Conservation (phyloP, 148 eudicot species). For the Rhododendron vialii region DNA sequence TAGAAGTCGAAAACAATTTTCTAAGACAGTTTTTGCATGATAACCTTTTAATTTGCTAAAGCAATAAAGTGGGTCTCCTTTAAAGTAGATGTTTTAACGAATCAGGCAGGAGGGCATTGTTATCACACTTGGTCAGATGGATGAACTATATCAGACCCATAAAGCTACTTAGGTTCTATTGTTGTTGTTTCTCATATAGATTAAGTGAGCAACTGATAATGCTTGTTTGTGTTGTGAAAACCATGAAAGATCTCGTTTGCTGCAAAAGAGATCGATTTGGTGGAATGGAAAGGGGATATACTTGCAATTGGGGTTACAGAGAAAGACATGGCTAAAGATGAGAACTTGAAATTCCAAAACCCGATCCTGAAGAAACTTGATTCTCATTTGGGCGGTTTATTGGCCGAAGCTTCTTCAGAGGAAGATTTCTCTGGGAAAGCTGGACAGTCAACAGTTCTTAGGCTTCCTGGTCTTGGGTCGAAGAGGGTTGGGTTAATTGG, state of each 20-base stretch:
- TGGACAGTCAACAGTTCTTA: constrained; percentile 70
- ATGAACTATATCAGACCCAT: not conserved
- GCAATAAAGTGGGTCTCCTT: not conserved
- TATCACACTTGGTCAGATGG: not conserved
- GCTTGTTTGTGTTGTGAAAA: constrained; percentile 19
- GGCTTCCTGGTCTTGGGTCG: constrained; percentile 78
- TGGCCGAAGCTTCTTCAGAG: constrained; percentile 70
- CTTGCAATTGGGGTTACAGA: constrained; percentile 88
- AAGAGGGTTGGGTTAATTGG: constrained; percentile 81
- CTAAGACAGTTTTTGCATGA: not conserved
- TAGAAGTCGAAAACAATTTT: not conserved
- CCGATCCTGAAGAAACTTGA: constrained; percentile 58
- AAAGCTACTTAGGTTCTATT: not conserved
- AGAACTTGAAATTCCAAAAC: constrained; percentile 58
- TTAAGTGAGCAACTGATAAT: not conserved
- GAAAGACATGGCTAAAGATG: constrained; percentile 79
- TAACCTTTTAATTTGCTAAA: not conserved
- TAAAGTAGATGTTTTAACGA: not conserved
- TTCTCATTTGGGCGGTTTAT: constrained; percentile 60
- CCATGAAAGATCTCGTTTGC: constrained; percentile 55
- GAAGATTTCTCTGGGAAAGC: constrained; percentile 89
- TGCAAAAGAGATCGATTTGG: constrained; percentile 74
- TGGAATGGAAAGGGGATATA: constrained; percentile 93
- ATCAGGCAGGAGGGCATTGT: not conserved
- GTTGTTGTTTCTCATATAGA: not conserved